Percentiles rank a stretch among this genome's conserved stretches.
Evolutionary conservation across 768 basidiomycete genomes (phyloP).

Genomic region (Lanmaoa rubissima): DNA sequence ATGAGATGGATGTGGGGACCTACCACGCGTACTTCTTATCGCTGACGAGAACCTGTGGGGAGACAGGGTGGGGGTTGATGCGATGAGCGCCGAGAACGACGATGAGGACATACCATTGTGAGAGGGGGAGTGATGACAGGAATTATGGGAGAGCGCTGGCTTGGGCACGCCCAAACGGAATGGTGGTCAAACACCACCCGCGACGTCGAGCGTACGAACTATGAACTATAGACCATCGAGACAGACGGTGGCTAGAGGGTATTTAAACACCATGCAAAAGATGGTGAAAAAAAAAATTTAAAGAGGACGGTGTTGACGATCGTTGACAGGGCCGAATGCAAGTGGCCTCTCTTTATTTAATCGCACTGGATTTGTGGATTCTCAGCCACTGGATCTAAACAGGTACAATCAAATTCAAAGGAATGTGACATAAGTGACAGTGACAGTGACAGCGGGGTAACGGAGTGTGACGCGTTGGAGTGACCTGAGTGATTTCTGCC

Average conservation of each 20-base stretch:
- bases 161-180: conserved; percentile 32
- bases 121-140: conserved; percentile 1
- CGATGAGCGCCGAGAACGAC: neutral
- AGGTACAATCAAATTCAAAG: conserved; percentile 10
- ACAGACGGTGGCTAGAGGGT: conserved; percentile 29
- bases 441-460: conserved; percentile 14
- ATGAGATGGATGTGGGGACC: conserved; percentile 25
- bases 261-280: conserved; percentile 48
- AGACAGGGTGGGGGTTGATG: neutral
- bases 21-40: conserved; percentile 84
- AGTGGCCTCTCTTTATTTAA: conserved; percentile 31
- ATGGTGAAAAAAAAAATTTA: conserved; percentile 23
- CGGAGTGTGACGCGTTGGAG: conserved; percentile 5
- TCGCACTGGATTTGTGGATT: conserved; percentile 18
- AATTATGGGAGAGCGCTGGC: neutral
- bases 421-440: neutral
- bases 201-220: conserved; percentile 56
- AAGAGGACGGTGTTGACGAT: conserved; percentile 46
- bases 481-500: conserved; percentile 32
- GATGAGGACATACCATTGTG: conserved; percentile 43
- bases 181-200: conserved; percentile 51
- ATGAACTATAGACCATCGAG: conserved; percentile 32
- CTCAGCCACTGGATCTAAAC: conserved; percentile 28
- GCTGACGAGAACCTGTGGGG: conserved; percentile 62
- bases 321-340: conserved; percentile 43